Evolutionary conservation across 116 monocot genomes (phyloP).

Genomic region (Iris pallida): DNA sequence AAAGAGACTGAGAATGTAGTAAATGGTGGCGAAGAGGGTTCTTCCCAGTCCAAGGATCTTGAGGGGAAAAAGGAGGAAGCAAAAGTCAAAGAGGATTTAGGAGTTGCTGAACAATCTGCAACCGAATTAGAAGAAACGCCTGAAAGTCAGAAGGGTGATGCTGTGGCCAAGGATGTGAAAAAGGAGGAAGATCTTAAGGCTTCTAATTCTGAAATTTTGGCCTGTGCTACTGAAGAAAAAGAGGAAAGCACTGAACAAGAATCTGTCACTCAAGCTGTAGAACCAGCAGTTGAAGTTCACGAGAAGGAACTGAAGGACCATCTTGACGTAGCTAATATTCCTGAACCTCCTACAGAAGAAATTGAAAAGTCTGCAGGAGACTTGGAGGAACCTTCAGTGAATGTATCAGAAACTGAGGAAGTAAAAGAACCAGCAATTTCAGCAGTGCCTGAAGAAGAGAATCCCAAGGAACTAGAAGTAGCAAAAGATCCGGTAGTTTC

Average conservation of each 20-base stretch:
- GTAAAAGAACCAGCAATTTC: constrained; percentile 5
- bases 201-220: not conserved
- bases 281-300: constrained; percentile 7
- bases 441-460: not conserved
- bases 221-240: not conserved
- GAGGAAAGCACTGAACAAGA: not conserved
- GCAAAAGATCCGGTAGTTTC: no score
- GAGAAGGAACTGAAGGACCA: not conserved
- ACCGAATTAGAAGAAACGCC: not conserved
- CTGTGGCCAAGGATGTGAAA: constrained; percentile 4
- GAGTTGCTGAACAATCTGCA: not conserved
- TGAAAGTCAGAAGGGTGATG: not conserved
- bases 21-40: constrained; percentile 4
- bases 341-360: constrained; percentile 5
- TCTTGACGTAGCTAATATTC: constrained; percentile 1
- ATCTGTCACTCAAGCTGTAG: not conserved
- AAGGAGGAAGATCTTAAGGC: constrained; percentile 1
- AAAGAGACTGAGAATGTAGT: constrained; percentile 9
- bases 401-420: constrained; percentile 12
- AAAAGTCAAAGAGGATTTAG: constrained; percentile 10
- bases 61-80: constrained; percentile 5
- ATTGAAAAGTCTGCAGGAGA: constrained; percentile 3
- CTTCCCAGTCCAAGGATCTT: not conserved
- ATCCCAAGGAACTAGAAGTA: not conserved
- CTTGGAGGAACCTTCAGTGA: not conserved